Evolutionary conservation across 2,329 filamentous ascomycete species (phyloP), one percentile per base, ranked within the genome.

Genomic region (Cladosporium sp.): DNA sequence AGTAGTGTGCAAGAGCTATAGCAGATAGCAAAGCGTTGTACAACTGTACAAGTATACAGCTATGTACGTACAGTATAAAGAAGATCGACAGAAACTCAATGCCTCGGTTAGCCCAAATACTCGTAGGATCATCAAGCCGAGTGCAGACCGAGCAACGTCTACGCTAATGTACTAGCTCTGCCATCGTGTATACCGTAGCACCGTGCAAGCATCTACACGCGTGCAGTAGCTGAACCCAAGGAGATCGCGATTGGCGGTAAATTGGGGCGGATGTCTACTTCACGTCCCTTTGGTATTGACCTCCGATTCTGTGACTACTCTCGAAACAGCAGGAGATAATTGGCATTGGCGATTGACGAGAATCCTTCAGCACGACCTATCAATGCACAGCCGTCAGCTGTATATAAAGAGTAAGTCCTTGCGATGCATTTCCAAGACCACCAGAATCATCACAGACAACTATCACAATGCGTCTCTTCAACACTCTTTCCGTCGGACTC

Each of bases 231-330:
- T n/a, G 7, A 59, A 47, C 57, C 24, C 38, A 59, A 38, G 26
- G 28, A 47, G 21, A 32, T 30, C 26, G 57, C 57, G 12, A 59
- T 59, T 59, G 57, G 57, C 57, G 57, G 57, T 58, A 47, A 59
- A 59, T 11, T 44, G 11, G 36, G 36, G 41, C 38, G 3, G 26
- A 32, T 24, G 10, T 24, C 55, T 36, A 34, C 24, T 15, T 32
- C n/a, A 47, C 24, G 24, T 32, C 8, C 26, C 18, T 21, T 11
- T 47, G 14, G 10, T 47, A 11, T 47, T 10, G 15, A 10, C 30
- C 7, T 21, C 18, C 28, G 28, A 3, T 5, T 21, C 10, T 32
- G 52, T 26, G 4, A 14, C 52, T 34, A 55, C 26, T n/a, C 52
- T 55, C 52, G 18, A 55, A 55, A 32, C 12, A 34, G 52, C n/a